A percentile compares a stretch with the other conserved stretches of the same genome.
These are phyloP conservation scores for Evernia prunastri DNA, from an alignment of 495 filamentous ascomycete genomes.

Conservation along the genomic window DNA sequence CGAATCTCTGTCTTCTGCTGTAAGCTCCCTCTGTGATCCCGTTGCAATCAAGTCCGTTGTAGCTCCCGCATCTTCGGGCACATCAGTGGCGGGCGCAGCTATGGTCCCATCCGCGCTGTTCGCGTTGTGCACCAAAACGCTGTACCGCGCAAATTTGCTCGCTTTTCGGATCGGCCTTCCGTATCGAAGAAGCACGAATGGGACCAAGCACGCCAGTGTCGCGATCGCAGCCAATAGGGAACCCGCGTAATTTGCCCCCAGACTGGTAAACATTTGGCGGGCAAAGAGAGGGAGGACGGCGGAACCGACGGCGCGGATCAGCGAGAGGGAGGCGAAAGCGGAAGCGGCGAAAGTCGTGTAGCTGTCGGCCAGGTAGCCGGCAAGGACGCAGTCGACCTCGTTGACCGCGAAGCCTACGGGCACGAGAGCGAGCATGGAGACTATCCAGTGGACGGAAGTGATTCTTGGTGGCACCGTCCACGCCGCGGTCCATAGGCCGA, in stretches of 20 bases:
- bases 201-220: conserved; percentile 40
- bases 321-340: conserved; percentile 43
- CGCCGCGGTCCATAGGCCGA: conserved; percentile 47
- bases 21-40: too few species aligned
- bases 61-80: too few species aligned
- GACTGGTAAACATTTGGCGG: conserved; percentile 36
- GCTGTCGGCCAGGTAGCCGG: conserved; percentile 48
- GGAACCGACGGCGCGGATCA: conserved; percentile 40
- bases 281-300: conserved; percentile 45
- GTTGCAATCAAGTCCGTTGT: too few species aligned
- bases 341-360: conserved; percentile 48
- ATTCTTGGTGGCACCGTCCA: conserved; percentile 43
- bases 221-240: conserved; percentile 42
- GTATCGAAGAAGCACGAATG: conserved; percentile 40
- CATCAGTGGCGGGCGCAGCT: too few species aligned
- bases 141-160: conserved; percentile 45
- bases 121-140: conserved; percentile 20
- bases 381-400: conserved; percentile 44
- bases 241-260: conserved; percentile 42
- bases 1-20: too few species aligned
- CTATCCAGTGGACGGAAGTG: conserved; percentile 36
- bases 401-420: conserved; percentile 46
- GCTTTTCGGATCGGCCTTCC: conserved; percentile 37
- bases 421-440: conserved; percentile 38
- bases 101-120: conserved; percentile 1